Evolutionary conservation across 2,329 filamentous ascomycete species (phyloP).

Genomic region (Ophiosphaerella korrae): DNA sequence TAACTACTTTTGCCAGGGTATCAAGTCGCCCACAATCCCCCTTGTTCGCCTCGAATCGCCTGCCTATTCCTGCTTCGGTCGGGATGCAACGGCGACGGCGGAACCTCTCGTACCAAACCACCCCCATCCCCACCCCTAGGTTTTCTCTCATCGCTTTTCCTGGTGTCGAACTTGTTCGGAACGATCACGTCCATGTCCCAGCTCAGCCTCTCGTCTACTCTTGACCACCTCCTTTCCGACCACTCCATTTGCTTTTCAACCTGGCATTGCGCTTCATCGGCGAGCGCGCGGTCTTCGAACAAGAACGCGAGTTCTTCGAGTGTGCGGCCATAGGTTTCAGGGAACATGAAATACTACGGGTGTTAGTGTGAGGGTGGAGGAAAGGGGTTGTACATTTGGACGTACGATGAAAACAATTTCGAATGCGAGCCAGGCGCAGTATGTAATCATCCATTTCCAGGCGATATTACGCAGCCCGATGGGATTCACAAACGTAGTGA

Average conservation of each 20-base stretch:
- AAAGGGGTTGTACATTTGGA: background rate
- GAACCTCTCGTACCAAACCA: background rate
- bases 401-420: slow-evolving; percentile 62
- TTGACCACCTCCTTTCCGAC: slow-evolving; percentile 6
- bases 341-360: slow-evolving; percentile 64
- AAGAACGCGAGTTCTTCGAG: slow-evolving; percentile 67
- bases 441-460: slow-evolving; percentile 69
- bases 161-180: background rate
- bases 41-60: background rate
- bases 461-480: slow-evolving; percentile 65
- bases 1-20: background rate
- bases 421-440: slow-evolving; percentile 62
- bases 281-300: slow-evolving; percentile 36
- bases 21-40: background rate
- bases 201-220: slow-evolving; percentile 12
- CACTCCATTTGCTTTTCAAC: slow-evolving; percentile 42
- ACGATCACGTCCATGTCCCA: slow-evolving; percentile 20
- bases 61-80: background rate
- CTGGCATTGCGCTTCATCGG: slow-evolving; percentile 33
- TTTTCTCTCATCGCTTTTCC: background rate
- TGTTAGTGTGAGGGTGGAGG: background rate
- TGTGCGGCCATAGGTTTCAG: slow-evolving; percentile 72
- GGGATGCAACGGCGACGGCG: background rate
- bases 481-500: slow-evolving; percentile 66
- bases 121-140: background rate